Evolutionary conservation across 257 asterid genomes (phyloP).

Genomic region (Salvia miltiorrhiza): DNA sequence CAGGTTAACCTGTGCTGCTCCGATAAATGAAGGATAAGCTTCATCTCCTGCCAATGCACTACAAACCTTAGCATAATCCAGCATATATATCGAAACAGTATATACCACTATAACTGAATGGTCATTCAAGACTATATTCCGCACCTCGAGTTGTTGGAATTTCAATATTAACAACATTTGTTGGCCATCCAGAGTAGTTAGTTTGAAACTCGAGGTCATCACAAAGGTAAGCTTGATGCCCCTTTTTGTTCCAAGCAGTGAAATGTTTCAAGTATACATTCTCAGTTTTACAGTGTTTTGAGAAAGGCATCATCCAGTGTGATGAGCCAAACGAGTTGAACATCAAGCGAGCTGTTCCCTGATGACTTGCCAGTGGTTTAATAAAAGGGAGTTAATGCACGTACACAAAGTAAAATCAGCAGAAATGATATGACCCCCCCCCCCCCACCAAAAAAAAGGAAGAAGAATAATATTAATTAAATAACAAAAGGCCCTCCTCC

Average conservation of each 20-base stretch:
- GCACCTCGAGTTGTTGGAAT: slow-evolving; percentile 77
- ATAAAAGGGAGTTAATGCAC: slow-evolving; percentile 36
- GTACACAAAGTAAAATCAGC: slow-evolving; percentile 20
- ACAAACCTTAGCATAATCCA: slow-evolving; percentile 27
- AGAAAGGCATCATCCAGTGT: slow-evolving; percentile 90
- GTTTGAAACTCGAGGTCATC: slow-evolving; percentile 65
- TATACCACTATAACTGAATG: slow-evolving; percentile 12
- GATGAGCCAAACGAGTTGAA: slow-evolving; percentile 96
- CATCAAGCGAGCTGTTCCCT: slow-evolving; percentile 99
- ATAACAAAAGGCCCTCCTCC: neutral
- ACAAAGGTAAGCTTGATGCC: slow-evolving; percentile 56
- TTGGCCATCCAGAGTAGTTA: slow-evolving; percentile 98
- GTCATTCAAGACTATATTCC: slow-evolving; percentile 22
- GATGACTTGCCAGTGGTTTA: slow-evolving; percentile 62
- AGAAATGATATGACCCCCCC: slow-evolving; percentile 6
- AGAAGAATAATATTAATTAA: neutral
- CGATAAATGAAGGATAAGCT: slow-evolving; percentile 74
- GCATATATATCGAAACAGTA: slow-evolving; percentile 14
- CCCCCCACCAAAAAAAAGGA: neutral
- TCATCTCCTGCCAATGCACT: slow-evolving; percentile 53
- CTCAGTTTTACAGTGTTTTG: slow-evolving; percentile 87
- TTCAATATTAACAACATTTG: slow-evolving; percentile 83
- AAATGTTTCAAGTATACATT: slow-evolving; percentile 67
- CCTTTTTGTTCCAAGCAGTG: slow-evolving; percentile 55
- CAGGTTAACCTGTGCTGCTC: slow-evolving; percentile 48